These are phyloP conservation scores for Eutypella sp. DNA, from an alignment of 2,329 filamentous ascomycete genomes.

Conservation along the genomic window DNA sequence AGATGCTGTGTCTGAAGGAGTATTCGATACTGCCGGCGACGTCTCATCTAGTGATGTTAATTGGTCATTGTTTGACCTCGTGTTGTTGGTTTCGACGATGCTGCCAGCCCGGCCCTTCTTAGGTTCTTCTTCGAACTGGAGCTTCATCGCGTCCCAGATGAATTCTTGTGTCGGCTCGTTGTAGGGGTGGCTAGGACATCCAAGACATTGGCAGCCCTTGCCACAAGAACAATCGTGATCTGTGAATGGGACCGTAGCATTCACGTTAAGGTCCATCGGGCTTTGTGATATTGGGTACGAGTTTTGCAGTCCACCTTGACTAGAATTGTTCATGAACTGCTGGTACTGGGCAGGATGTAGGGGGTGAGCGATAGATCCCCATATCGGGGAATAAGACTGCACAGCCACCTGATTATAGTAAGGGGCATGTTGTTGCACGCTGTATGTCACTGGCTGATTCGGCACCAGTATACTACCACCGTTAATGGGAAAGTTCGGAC, in stretches of 20 bases:
- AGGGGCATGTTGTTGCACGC: background rate
- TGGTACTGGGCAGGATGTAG: slow-evolving; percentile 51
- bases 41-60: background rate
- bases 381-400: background rate
- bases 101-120: background rate
- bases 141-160: background rate
- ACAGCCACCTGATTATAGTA: background rate
- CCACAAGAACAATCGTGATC: slow-evolving; percentile 3
- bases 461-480: background rate
- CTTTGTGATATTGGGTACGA: background rate
- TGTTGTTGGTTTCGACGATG: background rate
- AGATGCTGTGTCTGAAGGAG: background rate
- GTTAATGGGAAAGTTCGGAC: background rate
- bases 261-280: background rate
- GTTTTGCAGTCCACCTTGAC: slow-evolving; percentile 27
- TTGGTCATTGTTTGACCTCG: background rate
- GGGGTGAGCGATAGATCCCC: slow-evolving; percentile 35
- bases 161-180: background rate
- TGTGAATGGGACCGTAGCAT: background rate
- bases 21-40: background rate
- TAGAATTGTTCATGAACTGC: slow-evolving; percentile 38
- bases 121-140: background rate
- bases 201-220: slow-evolving; percentile 1
- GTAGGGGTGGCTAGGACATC: slow-evolving; percentile 3
- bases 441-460: background rate